phyloP scores from a whole-genome alignment of 768 basidiomycete genomes.

The Russula brevipes region DNA sequence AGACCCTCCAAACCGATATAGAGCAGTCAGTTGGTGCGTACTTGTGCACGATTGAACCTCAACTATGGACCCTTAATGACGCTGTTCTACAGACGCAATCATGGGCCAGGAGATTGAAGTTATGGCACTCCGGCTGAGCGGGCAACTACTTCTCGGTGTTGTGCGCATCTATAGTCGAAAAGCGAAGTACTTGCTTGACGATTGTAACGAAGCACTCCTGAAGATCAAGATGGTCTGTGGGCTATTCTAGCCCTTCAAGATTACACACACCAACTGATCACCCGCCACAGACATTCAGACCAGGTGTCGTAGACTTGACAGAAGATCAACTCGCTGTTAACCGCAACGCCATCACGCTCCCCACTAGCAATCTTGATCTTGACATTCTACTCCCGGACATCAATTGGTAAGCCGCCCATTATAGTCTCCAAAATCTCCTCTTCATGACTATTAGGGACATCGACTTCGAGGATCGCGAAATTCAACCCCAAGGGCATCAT shows the following conservation, averaged over 20 bases:
- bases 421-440: constrained; percentile 15
- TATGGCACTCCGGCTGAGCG: constrained; percentile 94
- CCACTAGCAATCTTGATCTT: constrained; percentile 70
- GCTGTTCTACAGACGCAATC: constrained; percentile 62
- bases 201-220: constrained; percentile 92
- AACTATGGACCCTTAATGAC: neutral
- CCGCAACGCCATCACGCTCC: constrained; percentile 83
- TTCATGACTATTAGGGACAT: constrained; percentile 52
- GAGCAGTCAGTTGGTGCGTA: constrained; percentile 83
- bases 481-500: constrained; percentile 66
- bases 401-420: constrained; percentile 53
- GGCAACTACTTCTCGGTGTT: constrained; percentile 92
- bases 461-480: constrained; percentile 66
- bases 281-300: constrained; percentile 74
- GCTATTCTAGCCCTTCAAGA: neutral
- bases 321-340: constrained; percentile 88
- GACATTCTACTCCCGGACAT: constrained; percentile 76
- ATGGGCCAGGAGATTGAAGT: constrained; percentile 88
- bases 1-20: constrained; percentile 92
- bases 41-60: neutral
- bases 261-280: constrained; percentile 1
- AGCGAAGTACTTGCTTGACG: constrained; percentile 95
- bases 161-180: constrained; percentile 97
- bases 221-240: constrained; percentile 85
- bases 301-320: constrained; percentile 92